Evolutionary conservation across 2,329 filamentous ascomycete species (phyloP).

Genomic region (Pyricularia sp.): DNA sequence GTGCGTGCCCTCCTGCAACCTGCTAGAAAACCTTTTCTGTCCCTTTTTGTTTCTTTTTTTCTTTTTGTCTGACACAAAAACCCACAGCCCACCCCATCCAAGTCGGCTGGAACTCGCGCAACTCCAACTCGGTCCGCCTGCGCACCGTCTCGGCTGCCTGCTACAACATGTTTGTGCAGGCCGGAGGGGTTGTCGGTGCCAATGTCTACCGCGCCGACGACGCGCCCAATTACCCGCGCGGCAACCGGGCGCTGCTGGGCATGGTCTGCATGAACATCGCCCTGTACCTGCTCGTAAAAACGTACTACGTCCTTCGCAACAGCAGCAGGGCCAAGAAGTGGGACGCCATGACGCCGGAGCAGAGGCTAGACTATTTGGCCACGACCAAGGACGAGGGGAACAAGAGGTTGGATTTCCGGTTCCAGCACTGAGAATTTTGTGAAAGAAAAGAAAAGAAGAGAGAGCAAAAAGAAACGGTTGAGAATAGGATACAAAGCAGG

Average conservation of each 20-base stretch:
- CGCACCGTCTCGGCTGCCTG: slow-evolving; percentile 52
- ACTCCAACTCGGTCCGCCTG: slow-evolving; percentile 52
- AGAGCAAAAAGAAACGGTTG: too few relatives aligned
- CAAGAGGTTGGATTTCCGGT: slow-evolving; percentile 23
- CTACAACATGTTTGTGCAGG: slow-evolving; percentile 49
- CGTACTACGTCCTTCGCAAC: slow-evolving; percentile 25
- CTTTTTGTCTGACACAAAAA: background rate
- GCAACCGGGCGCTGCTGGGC: slow-evolving; percentile 44
- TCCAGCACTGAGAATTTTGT: slow-evolving; percentile 15
- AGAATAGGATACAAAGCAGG: too few relatives aligned
- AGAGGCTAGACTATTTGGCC: slow-evolving; percentile 19
- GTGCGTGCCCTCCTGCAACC: slow-evolving; percentile 15
- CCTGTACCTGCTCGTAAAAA: slow-evolving; percentile 19
- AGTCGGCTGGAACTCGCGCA: slow-evolving; percentile 40
- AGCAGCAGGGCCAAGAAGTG: slow-evolving; percentile 16
- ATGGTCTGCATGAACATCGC: slow-evolving; percentile 26
- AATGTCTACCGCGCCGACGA: slow-evolving; percentile 30
- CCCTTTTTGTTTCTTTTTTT: background rate
- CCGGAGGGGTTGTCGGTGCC: slow-evolving; percentile 27
- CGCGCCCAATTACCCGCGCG: slow-evolving; percentile 39
- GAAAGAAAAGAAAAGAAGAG: background rate
- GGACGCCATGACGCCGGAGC: slow-evolving; percentile 19
- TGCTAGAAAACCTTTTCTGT: too few relatives aligned
- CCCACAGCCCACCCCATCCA: slow-evolving; percentile 33
- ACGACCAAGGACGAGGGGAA: slow-evolving; percentile 22